phyloP scores from a whole-genome alignment of 2,329 filamentous ascomycete species.

The Macrophomina pseudophaseolina region DNA sequence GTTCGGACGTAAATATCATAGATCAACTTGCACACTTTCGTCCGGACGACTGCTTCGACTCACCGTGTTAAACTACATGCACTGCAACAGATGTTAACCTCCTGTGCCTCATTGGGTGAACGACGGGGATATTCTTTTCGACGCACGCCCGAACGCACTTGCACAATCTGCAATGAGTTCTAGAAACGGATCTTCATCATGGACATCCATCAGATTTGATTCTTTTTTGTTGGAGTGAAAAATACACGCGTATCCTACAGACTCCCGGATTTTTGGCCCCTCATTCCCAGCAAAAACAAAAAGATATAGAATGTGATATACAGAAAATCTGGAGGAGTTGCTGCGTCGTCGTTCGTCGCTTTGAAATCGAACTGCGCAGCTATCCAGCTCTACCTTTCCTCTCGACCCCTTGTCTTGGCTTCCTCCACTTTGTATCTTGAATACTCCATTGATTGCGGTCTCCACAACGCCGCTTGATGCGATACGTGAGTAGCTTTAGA shows the following conservation, averaged over 20 bases:
- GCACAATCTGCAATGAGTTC: too few relatives aligned
- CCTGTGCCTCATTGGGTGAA: too few relatives aligned
- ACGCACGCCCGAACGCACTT: too few relatives aligned
- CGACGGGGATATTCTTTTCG: too few relatives aligned
- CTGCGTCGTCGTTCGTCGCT: not conserved
- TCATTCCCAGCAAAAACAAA: not conserved
- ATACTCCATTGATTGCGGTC: not conserved
- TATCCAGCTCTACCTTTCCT: not conserved
- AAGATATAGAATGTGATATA: slow-evolving; percentile 3
- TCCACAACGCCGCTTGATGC: not conserved
- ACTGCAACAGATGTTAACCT: too few relatives aligned
- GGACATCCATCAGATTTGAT: not conserved
- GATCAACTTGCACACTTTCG: too few relatives aligned
- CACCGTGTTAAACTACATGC: too few relatives aligned
- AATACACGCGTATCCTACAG: slow-evolving; percentile 16
- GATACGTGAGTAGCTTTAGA: not conserved
- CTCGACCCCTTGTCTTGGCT: not conserved
- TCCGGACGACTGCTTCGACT: too few relatives aligned
- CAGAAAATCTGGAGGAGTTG: not conserved
- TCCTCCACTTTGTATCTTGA: not conserved
- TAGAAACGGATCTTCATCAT: not conserved
- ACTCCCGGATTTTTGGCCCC: not conserved
- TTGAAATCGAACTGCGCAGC: not conserved
- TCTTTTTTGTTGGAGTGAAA: not conserved
- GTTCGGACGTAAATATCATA: too few relatives aligned